A percentile compares a stretch with the other conserved stretches of the same genome.
phyloP scores from a whole-genome alignment of 106 monocot species.

The Agapanthus africanus region DNA sequence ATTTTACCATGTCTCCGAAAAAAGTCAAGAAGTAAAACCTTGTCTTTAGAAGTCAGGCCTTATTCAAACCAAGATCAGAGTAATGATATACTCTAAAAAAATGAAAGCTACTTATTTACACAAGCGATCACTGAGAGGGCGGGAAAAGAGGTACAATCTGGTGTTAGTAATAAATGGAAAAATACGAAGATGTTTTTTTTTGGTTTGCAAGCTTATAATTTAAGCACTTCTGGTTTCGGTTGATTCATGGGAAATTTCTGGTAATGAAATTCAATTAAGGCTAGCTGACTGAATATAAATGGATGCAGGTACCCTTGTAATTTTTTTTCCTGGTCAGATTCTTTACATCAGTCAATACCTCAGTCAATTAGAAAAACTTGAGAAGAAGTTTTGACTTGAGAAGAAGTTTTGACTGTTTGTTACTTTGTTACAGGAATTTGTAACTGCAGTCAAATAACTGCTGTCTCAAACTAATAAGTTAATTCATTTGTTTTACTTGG shows the following conservation, averaged over 20 bases:
- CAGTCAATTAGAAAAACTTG: background rate
- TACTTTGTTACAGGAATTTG: background rate
- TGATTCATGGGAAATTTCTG: background rate
- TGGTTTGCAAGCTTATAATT: background rate
- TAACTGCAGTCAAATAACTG: background rate
- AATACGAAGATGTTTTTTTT: background rate
- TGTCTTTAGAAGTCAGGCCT: background rate
- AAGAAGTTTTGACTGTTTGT: too few relatives aligned
- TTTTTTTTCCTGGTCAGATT: too few relatives aligned
- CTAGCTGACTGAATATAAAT: background rate
- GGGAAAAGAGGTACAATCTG: background rate
- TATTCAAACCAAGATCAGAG: background rate
- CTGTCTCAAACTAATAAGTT: background rate
- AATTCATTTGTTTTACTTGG: background rate
- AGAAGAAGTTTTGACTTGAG: background rate
- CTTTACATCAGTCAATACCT: background rate
- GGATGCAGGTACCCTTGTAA: background rate
- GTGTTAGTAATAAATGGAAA: background rate
- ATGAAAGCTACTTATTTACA: background rate
- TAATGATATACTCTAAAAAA: background rate
- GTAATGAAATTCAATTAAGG: background rate
- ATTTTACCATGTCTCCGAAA: too few relatives aligned
- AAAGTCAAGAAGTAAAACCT: too few relatives aligned
- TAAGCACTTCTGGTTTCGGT: background rate
- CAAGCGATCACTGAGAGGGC: background rate